Evolutionary conservation across 2,329 filamentous ascomycete genomes (phyloP), one percentile per base, ranked within the genome.

Genomic region (Blastomyces parvus): DNA sequence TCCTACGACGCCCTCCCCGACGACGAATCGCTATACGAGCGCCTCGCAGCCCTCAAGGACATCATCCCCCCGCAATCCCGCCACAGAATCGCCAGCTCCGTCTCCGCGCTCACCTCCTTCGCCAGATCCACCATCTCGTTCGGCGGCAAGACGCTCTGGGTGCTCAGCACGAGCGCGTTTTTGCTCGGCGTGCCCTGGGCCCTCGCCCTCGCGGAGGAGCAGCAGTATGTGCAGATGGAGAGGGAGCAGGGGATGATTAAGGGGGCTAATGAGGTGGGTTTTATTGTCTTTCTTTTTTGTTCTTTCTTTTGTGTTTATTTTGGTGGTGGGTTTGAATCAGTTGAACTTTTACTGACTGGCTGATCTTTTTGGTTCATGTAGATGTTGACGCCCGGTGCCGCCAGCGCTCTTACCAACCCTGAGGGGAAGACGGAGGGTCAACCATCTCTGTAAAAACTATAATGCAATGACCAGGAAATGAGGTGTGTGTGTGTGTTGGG

Each of bases 191-290:
- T 97, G 60, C 94, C 94, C 63, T 97, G 91, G 83, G 92, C 91
- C 64, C 82, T 99, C 69, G 93, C 91, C 64, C 93, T 91, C 75
- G 87, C 89, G 67, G 94, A 99, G 82, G 94, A 99, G 82, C 91
- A 97, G 83, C 90, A 96, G 82, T 86, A 96, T 76, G 83, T 93
- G 68, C 93, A 96, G 82, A 95, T 97, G 91, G 94, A 99, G 86
- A 87, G 91, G 78, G 93, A 97, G 81, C 91, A 92, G 85, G 87
- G 89, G 77, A 94, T 96, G 90, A 89, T 94, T 77, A 90, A 96
- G 84, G 86, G 89, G 73, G 91, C 91, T 67, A 88, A 89, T 74
- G 90, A 96, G 81, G 85, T 88, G 72, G 81, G 78, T 65, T 64
- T 61, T 30, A n/a, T n/a, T n/a, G n/a, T n/a, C n/a, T n/a, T n/a